Evolutionary conservation across 768 basidiomycete species (phyloP), one percentile per base, ranked within the genome.

Genomic region (Calocybe cyanea): DNA sequence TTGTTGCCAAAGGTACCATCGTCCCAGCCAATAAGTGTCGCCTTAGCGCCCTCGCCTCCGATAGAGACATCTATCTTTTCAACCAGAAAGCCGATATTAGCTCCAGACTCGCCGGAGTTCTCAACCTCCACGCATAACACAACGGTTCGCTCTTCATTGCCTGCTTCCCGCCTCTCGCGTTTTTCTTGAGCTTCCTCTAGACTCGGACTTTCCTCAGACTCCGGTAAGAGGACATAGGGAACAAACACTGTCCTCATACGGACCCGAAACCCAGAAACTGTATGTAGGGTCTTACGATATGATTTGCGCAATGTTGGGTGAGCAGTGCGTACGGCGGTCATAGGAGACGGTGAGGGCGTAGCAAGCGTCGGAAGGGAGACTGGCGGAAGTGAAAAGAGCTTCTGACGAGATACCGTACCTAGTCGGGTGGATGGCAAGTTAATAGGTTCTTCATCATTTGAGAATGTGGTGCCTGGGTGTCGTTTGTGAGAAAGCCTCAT

Each of bases 161-260:
- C 78, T 8, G 87, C 85, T 32, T 85, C 85, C 49, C 81, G 71
- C 44, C 71, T 59, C 45, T 78, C 76, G n/a, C 71, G 68, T 33
- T 78, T 75, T 41, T 74, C 75, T n/a, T 72, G 69, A 37, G 66
- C 65, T 32, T 69, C 71, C 5, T 71, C 71, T 3, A 59, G 47
- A 3, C 61, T 60, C 10, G 60, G 53, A 11, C 56, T 51, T 10
- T 51, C 57, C 30, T 65, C 62, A 14, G 54, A 55, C 24, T 74
- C 74, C 1, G 81, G 79, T 3, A 91, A 66, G 36, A 92, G 71
- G 17, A 93, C 78, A 53, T 90, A 85, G 0, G 93, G 93, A 9
- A 94, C 83, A 52, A 93, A 91, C 4, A 92, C 86, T 0, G 92
- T 93, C n/a, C 92, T 78, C 93, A 95, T 95, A 25, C 92, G 82